phyloP scores from a whole-genome alignment of 2,329 filamentous ascomycete genomes.

The Decorospora gaudefroyi region DNA sequence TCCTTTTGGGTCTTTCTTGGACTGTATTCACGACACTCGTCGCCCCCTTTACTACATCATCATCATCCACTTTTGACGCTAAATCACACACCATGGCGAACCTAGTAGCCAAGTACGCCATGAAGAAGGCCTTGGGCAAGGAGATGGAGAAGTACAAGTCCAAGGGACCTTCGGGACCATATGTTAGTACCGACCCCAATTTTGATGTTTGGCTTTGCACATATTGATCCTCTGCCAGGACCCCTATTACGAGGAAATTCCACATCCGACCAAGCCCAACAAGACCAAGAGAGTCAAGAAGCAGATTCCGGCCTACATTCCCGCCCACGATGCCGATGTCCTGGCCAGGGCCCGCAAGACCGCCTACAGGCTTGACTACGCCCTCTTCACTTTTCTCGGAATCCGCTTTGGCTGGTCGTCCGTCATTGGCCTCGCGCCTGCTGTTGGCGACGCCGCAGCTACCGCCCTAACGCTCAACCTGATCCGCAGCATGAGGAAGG shows the following conservation, averaged over 20 bases:
- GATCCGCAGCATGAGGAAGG: constrained; percentile 69
- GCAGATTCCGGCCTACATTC: constrained; percentile 80
- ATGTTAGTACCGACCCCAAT: constrained; percentile 45
- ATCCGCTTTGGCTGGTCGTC: constrained; percentile 88
- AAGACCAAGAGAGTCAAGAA: constrained; percentile 86
- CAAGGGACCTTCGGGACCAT: constrained; percentile 49
- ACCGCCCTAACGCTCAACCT: constrained; percentile 66
- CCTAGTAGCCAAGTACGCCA: constrained; percentile 55
- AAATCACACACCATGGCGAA: constrained; percentile 51
- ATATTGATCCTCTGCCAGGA: constrained; percentile 61
- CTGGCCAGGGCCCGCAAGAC: constrained; percentile 84
- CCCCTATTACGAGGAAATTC: constrained; percentile 84
- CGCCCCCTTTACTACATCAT: constrained; percentile 6
- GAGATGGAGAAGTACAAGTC: constrained; percentile 55
- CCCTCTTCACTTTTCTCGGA: constrained; percentile 78
- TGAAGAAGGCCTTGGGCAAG: constrained; percentile 54
- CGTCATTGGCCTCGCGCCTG: constrained; percentile 81
- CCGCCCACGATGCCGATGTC: constrained; percentile 77
- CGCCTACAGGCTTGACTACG: constrained; percentile 84
- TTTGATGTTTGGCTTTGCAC: background rate
- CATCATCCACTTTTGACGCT: constrained; percentile 6
- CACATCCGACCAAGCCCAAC: constrained; percentile 70
- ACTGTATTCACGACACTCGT: constrained; percentile 8
- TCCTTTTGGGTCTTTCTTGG: constrained; percentile 7
- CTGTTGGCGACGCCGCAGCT: constrained; percentile 58